phyloP scores from a whole-genome alignment of 257 asterid species.

The Plantago elongata region DNA sequence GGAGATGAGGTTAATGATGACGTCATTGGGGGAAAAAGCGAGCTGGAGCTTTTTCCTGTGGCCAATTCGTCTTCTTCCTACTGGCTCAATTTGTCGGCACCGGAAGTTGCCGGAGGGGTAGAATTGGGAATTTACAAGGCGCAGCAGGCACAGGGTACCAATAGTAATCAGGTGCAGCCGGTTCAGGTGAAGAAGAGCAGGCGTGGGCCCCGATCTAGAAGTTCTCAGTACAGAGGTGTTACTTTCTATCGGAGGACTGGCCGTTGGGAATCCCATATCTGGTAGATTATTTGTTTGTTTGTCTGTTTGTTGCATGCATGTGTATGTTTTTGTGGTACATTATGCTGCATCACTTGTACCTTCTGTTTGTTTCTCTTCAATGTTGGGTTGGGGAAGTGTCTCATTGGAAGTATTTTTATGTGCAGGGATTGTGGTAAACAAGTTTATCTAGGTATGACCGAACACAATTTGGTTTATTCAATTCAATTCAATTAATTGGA shows the following conservation, averaged over 20 bases:
- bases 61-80: slow-evolving; percentile 24
- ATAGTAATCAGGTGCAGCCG: slow-evolving; percentile 17
- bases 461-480: too few relatives aligned
- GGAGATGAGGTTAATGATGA: slow-evolving; percentile 29
- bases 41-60: slow-evolving; percentile 64
- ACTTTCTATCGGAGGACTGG: slow-evolving; percentile 95
- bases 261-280: slow-evolving; percentile 98
- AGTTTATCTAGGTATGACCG: slow-evolving; percentile 70
- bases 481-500: too few relatives aligned
- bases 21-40: slow-evolving; percentile 14
- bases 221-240: slow-evolving; percentile 97
- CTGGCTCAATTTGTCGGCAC: slow-evolving; percentile 67
- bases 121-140: slow-evolving; percentile 33
- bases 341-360: slow-evolving; percentile 8
- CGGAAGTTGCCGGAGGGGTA: slow-evolving; percentile 32
- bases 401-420: slow-evolving; percentile 24
- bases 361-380: slow-evolving; percentile 12
- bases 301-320: not conserved
- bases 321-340: not conserved
- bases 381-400: slow-evolving; percentile 2
- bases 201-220: slow-evolving; percentile 94
- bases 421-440: slow-evolving; percentile 98
- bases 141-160: slow-evolving; percentile 26
- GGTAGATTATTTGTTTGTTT: slow-evolving; percentile 36
- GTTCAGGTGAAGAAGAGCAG: slow-evolving; percentile 67